phyloP scores from a whole-genome alignment of 1,284 basidiomycete species.

The Omphalotus olearius region DNA sequence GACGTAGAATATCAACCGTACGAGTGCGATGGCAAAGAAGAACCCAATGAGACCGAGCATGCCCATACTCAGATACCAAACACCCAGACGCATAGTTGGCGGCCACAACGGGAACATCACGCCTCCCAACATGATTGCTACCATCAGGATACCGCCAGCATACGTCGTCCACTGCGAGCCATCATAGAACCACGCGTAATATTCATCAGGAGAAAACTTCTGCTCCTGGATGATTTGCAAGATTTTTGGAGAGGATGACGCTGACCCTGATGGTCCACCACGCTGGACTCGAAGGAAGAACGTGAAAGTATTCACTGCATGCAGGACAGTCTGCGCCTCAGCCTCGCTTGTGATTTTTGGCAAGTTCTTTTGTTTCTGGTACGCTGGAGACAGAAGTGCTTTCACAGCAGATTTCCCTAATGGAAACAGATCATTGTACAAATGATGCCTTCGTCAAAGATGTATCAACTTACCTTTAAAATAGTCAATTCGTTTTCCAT shows the following conservation, averaged over 20 bases:
- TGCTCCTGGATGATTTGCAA: conserved; percentile 84
- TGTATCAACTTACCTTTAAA: conserved; percentile 78
- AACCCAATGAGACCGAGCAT: conserved; percentile 87
- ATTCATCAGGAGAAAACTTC: conserved; percentile 71
- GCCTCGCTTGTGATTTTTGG: conserved; percentile 75
- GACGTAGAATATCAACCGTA: conserved; percentile 92
- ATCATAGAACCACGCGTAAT: conserved; percentile 98
- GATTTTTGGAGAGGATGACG: conserved; percentile 72
- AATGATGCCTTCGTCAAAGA: background rate
- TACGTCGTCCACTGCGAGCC: conserved; percentile 93
- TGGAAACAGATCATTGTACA: conserved; percentile 5
- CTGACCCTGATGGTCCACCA: conserved; percentile 62
- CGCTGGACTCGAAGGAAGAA: conserved; percentile 91
- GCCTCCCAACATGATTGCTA: conserved; percentile 89
- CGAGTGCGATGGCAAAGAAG: conserved; percentile 90
- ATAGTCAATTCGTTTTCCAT: conserved; percentile 95
- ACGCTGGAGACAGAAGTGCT: conserved; percentile 87
- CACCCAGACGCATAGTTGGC: conserved; percentile 86
- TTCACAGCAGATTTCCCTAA: conserved; percentile 90
- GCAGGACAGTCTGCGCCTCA: conserved; percentile 72
- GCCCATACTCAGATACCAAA: conserved; percentile 92
- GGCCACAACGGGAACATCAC: conserved; percentile 99
- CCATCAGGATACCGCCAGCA: conserved; percentile 90
- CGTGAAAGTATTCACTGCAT: conserved; percentile 75
- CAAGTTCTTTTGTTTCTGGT: conserved; percentile 84